A percentile compares a stretch with the other conserved stretches of the same genome.
Conservation (phyloP, 2,329 filamentous ascomycete species). For the Coniochaeta sp. region DNA sequence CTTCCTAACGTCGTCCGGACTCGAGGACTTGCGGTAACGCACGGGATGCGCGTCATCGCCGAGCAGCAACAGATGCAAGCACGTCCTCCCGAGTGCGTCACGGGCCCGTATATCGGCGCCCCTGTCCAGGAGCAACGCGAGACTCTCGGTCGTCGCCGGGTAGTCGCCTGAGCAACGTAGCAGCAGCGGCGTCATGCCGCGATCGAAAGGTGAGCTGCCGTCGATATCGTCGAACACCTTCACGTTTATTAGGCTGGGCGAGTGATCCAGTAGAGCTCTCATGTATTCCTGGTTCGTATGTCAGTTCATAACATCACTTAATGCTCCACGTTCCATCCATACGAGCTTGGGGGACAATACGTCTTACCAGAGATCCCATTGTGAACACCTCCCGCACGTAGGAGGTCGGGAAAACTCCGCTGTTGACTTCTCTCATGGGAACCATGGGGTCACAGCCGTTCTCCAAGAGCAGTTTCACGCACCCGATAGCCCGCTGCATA, state of each 20-base stretch:
- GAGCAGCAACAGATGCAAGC: background rate
- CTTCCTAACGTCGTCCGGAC: too few species aligned
- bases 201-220: too few species aligned
- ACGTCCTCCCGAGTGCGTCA: background rate
- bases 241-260: background rate
- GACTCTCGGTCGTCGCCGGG: background rate
- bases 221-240: background rate
- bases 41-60: too few species aligned
- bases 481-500: background rate
- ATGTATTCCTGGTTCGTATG: too few species aligned
- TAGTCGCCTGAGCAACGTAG: background rate
- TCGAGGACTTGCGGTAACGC: too few species aligned
- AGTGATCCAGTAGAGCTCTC: too few species aligned
- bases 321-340: too few species aligned
- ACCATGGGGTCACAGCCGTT: background rate
- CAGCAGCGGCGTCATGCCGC: background rate
- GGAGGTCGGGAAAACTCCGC: too few species aligned
- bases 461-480: background rate
- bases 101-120: background rate
- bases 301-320: too few species aligned
- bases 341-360: too few species aligned
- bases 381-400: background rate
- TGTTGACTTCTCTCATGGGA: background rate
- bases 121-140: background rate
- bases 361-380: too few species aligned